These are phyloP conservation scores for Cubamyces lactineus DNA, from an alignment of 768 basidiomycete genomes.

Conservation along the genomic window DNA sequence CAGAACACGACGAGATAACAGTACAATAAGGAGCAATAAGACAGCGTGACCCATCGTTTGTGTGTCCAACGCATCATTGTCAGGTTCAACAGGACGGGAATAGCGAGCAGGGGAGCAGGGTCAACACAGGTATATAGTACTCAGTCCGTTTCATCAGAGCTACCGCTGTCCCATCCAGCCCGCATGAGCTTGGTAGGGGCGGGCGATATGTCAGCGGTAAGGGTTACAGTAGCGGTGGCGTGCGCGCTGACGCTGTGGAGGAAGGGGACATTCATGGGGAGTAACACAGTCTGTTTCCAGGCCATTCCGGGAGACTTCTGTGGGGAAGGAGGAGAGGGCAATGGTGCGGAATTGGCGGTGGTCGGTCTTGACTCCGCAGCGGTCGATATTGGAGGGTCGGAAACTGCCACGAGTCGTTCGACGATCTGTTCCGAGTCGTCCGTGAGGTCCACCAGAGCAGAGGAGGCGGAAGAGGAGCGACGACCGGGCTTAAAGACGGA, in stretches of 20 bases:
- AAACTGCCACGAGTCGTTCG: conserved; percentile 28
- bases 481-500: conserved; percentile 21
- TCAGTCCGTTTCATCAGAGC: conserved; percentile 27
- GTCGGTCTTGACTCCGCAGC: conserved; percentile 7
- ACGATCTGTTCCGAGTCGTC: conserved; percentile 30
- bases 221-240: conserved; percentile 19
- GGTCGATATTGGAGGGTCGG: conserved; percentile 17
- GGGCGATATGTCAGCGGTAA: conserved; percentile 23
- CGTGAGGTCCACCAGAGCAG: conserved; percentile 22
- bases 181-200: conserved; percentile 25
- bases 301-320: conserved; percentile 31
- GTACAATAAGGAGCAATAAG: conserved; percentile 33
- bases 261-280: conserved; percentile 23
- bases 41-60: conserved; percentile 21
- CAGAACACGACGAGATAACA: conserved; percentile 16
- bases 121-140: background rate
- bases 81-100: conserved; percentile 7
- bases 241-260: conserved; percentile 4
- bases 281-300: conserved; percentile 32
- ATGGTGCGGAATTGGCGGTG: conserved; percentile 18
- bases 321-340: conserved; percentile 5
- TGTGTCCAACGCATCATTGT: conserved; percentile 27
- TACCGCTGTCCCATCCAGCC: conserved; percentile 27
- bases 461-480: conserved; percentile 22
- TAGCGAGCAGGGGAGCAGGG: background rate